Percentiles rank a stretch among this genome's conserved stretches.
These are phyloP conservation scores for Neurospora sp. DNA, from an alignment of 495 filamentous ascomycete species.

Conservation along the genomic window DNA sequence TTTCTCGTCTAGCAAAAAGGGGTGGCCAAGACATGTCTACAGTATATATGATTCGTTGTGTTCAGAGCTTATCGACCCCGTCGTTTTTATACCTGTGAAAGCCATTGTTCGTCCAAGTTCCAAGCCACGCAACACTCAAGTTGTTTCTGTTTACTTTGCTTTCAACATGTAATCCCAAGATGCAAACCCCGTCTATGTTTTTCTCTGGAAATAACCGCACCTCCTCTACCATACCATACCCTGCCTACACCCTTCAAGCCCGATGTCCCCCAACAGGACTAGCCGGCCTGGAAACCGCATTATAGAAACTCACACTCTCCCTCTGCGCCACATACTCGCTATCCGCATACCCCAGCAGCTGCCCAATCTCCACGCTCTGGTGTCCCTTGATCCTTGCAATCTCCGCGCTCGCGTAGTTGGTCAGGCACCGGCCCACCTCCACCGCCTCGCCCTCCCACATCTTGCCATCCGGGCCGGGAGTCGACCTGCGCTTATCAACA, in stretches of 20 bases:
- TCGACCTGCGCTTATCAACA: slow-evolving; percentile 37
- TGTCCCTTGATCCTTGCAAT: slow-evolving; percentile 75
- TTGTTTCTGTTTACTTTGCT: not conserved
- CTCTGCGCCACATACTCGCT: slow-evolving; percentile 87
- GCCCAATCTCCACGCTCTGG: slow-evolving; percentile 68
- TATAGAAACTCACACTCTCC: slow-evolving; percentile 76
- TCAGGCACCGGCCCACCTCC: slow-evolving; percentile 87
- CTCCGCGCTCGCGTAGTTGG: slow-evolving; percentile 84
- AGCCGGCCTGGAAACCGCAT: slow-evolving; percentile 21
- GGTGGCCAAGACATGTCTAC: not conserved
- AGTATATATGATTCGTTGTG: not conserved
- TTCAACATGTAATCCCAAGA: not conserved
- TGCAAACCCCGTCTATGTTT: not conserved
- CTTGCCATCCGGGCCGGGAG: slow-evolving; percentile 15
- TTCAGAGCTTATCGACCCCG: not conserved
- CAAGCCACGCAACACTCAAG: not conserved
- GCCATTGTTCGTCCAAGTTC: not conserved
- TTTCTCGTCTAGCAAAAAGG: not conserved
- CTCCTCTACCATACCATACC: slow-evolving; percentile 11
- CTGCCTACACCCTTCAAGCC: slow-evolving; percentile 7
- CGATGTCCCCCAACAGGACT: slow-evolving; percentile 26
- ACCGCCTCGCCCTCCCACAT: slow-evolving; percentile 43
- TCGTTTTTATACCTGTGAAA: not conserved
- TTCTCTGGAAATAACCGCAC: not conserved
- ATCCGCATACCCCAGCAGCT: slow-evolving; percentile 78